Base-by-base conservation (phyloP, 2,329 filamentous ascomycete species). In the Fusarium mexicanum region DNA sequence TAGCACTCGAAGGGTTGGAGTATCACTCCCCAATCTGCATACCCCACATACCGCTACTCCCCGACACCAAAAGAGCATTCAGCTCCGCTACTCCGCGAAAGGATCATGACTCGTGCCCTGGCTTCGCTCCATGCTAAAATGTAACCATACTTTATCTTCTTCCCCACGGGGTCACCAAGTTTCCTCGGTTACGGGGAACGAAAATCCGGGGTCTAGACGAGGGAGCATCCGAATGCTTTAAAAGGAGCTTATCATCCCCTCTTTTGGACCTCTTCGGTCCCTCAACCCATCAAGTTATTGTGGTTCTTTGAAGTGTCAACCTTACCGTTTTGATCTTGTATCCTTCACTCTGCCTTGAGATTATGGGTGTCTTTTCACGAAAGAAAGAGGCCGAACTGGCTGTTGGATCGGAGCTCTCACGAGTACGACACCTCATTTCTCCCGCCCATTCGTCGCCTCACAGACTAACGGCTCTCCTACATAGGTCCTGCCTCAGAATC, bases 311-410 rank as follows among this genome's bases (percentile, higher is more conserved):
- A 44, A 5, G 17, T 3, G 11, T 16, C 3, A 3, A 3, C 14
- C 8, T 12, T 8, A 0, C 3, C 12, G 2, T 16, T 3, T 35
- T 2, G 7, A 12, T 26, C n/a, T 46, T 35, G n/a, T 3, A 26
- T 53, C 8, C 3, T 24, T 2, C 11, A 2, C 10, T 20, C 33
- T 18, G 8, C 1, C 8, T 59, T 5, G 7, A 6, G 7, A 59
- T 11, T 0, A 61, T 61, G 59, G 47, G 59, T n/a, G 14, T 43
- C 10, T 61, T 55, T n/a, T 61, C 59, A 12, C 14, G 29, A 1
- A 61, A 61, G 37, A 57, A 61, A n/a, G 59, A 43, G 22, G 29
- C 47, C 47, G 59, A 61, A 43, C 9, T 61, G 59, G 59, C 59
- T n/a, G 59, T 57, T 26, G 59, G 47, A n/a, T n/a, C 59, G 11